Percentiles rank a stretch among this genome's conserved stretches.
phyloP scores from a whole-genome alignment of 495 filamentous ascomycete genomes.

The Talaromyces proteolyticus region DNA sequence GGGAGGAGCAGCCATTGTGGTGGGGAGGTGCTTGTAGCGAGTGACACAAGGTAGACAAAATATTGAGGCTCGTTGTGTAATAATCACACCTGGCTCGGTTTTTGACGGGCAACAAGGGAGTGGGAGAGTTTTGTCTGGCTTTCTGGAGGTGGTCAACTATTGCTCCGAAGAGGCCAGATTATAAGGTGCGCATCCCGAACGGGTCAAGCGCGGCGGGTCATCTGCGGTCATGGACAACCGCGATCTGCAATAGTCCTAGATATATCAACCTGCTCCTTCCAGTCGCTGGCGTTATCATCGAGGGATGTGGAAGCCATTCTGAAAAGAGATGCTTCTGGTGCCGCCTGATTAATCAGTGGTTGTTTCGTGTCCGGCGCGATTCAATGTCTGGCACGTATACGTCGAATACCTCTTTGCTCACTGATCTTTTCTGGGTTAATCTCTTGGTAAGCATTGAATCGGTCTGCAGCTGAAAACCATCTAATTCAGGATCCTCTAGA shows the following conservation, averaged over 20 bases:
- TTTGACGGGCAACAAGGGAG: neutral
- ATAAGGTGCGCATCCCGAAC: neutral
- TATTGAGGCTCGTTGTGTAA: too few species aligned
- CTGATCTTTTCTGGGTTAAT: conserved; percentile 7
- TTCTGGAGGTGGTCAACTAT: neutral
- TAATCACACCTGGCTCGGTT: too few species aligned
- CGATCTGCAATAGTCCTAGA: too few species aligned
- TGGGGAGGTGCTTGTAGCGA: neutral
- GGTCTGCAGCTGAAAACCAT: neutral
- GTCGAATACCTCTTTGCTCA: conserved; percentile 3
- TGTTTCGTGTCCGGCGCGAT: neutral
- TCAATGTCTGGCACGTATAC: conserved; percentile 5
- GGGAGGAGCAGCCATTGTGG: conserved; percentile 43
- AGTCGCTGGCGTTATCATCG: too few species aligned
- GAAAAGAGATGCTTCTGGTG: too few species aligned
- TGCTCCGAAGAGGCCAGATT: conserved; percentile 7
- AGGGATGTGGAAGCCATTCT: too few species aligned
- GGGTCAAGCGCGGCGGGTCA: conserved; percentile 4
- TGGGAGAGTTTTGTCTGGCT: neutral
- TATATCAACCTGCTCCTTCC: too few species aligned
- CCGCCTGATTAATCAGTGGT: too few species aligned
- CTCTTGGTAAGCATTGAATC: conserved; percentile 23
- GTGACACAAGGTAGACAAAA: too few species aligned
- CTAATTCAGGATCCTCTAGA: conserved; percentile 22
- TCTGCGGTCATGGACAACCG: too few species aligned